Base-by-base conservation (phyloP, 2,329 filamentous ascomycete genomes). In the Aschersonia sp. region DNA sequence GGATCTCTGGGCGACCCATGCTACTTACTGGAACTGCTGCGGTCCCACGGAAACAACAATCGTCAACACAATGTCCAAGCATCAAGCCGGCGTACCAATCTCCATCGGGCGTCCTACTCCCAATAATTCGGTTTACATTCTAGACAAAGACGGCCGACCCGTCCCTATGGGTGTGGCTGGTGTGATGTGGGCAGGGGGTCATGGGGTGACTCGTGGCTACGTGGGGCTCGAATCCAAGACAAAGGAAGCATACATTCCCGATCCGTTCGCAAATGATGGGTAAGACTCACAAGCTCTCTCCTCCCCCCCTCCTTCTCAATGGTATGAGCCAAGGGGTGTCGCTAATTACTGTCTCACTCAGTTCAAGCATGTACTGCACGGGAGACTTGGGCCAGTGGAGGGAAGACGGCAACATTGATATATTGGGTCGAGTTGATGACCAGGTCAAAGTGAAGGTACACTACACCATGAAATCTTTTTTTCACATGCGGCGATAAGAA, bases 11-110 rank as follows among this genome's bases (percentile, higher is more conserved):
- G 70, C 73, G 11, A 61, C 65, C 4, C 59, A 68, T 47, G 66
- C 63, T 30, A 67, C 62, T 6, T 73, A 74, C 55, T 74, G 63
- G 65, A 79, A 79, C 59, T 71, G 73, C 52, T 79, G 75, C 54
- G 76, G 76, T 2, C 75, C 76, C 1, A 78, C 76, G 0, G 76
- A 80, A 56, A 73, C 74, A 11, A 79, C 72, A 1, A 76, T 79
- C 45, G 66, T 79, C 47, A 78, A 79, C 57, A 76, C 75, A 5
- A 73, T 74, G 59, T 69, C 74, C 47, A 62, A 62, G 40, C 74
- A 79, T 54, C 55, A 61, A 14, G 61, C 64, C 0, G 72, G 73
- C 2, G 57, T 62, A 37, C 59, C 62, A 2, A 56, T 79, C 4
- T 71, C 73, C 0, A 78, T 79, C 50, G 76, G 76, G 5, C 64